Evolutionary conservation across 208 protist species (phyloP), one percentile per base, ranked within the genome.

Genomic region (Spongospora subterranea): DNA sequence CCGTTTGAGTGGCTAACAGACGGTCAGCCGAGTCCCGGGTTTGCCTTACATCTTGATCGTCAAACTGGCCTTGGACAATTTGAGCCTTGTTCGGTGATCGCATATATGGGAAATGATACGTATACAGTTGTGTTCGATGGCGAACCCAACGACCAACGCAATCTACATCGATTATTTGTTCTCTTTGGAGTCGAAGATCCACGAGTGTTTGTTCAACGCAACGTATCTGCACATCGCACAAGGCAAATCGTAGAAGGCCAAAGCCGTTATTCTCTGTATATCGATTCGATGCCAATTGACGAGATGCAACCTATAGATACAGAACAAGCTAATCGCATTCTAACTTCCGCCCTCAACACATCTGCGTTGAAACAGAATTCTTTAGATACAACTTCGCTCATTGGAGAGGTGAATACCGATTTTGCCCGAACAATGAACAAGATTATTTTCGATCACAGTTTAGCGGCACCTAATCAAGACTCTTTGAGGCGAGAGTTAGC

Each of bases 391-490:
- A 91, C 50, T 39, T 54, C 66, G 35, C 90, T 92, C 38, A 32
- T 92, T 32, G 76, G 88, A 17, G 90, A 92, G 66, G 35, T 92
- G 24, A 91, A 92, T 39, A 92, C 41, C 46, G 90, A 92, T 66
- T 92, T 71, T 46, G 89, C 82, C 39, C 32, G 90, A 17, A 92
- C 90, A n/a, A 92, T 92, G 90, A 92, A 92, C 45, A 92, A 92
- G 50, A 92, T 92, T 35, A 92, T 92, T 32, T 92, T 92, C 50
- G 90, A 92, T 41, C 45, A 35, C 13, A 92, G 66, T 54, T 41
- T 91, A 32, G 24, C 90, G 17, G 20, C 13, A 13, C 90, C 90
- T 45, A 20, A 24, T 43, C 89, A 91, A 50, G 38, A 45, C 13
- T 41, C 39, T 35, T 50, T 91, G 11, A 13, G 54, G 6, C 0